Evolutionary conservation across 2,329 filamentous ascomycete genomes (phyloP).

Genomic region (Fusarium nanum): DNA sequence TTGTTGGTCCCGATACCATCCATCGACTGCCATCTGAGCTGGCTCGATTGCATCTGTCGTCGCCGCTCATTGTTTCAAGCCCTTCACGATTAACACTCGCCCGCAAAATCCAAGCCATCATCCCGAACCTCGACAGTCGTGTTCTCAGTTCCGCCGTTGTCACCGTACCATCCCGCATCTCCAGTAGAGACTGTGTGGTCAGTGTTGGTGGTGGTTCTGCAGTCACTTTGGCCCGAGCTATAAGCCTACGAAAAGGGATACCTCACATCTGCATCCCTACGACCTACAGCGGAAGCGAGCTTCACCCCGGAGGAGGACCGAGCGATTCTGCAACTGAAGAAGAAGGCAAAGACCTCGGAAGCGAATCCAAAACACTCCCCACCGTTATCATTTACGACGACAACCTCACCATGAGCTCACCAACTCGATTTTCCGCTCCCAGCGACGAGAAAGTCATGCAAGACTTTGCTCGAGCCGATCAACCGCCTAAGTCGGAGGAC

Average conservation of each 20-base stretch:
- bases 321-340: not conserved
- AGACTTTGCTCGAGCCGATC: slow-evolving; percentile 26
- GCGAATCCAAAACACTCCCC: slow-evolving; percentile 37
- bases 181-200: slow-evolving; percentile 65
- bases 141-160: slow-evolving; percentile 52
- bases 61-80: slow-evolving; percentile 54
- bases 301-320: slow-evolving; percentile 47
- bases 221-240: slow-evolving; percentile 67
- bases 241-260: slow-evolving; percentile 63
- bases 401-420: slow-evolving; percentile 48
- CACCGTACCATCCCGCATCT: slow-evolving; percentile 35
- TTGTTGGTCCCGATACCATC: slow-evolving; percentile 52
- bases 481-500: slow-evolving; percentile 41
- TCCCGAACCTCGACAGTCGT: slow-evolving; percentile 50
- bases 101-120: slow-evolving; percentile 49
- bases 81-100: slow-evolving; percentile 54
- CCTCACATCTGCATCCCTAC: slow-evolving; percentile 70
- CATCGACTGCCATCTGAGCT: slow-evolving; percentile 51
- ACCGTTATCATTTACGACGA: slow-evolving; percentile 55
- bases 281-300: slow-evolving; percentile 70
- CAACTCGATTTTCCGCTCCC: slow-evolving; percentile 48
- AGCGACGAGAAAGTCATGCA: slow-evolving; percentile 34
- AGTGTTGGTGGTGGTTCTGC: slow-evolving; percentile 73
- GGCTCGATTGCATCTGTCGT: slow-evolving; percentile 47
- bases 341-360: not conserved